Conservation (phyloP, 1,284 basidiomycete genomes). For the Tausonia pullulans region DNA sequence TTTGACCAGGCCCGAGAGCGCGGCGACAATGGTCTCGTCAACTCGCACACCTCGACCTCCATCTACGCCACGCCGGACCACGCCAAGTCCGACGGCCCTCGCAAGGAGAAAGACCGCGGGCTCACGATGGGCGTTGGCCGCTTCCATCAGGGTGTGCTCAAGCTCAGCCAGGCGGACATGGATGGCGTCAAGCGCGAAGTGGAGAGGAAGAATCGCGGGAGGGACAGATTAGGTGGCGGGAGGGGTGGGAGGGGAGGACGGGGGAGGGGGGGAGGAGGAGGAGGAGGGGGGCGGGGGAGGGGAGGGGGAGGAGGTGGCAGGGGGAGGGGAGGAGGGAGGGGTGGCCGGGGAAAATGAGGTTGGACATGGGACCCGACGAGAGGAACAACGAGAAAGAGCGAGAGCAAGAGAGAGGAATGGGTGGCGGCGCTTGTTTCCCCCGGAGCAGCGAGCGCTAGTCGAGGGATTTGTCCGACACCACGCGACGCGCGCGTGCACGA, state of each 20-base stretch:
- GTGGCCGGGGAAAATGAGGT: constrained; percentile 25
- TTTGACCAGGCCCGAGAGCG: constrained; percentile 4
- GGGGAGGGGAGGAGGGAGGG: constrained; percentile 26
- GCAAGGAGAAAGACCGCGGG: constrained; percentile 28
- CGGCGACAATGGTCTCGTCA: constrained; percentile 11
- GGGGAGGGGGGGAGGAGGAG: constrained; percentile 23
- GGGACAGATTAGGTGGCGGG: not conserved
- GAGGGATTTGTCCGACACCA: too few relatives aligned
- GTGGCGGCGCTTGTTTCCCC: too few relatives aligned
- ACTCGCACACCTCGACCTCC: not conserved
- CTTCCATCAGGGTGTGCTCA: constrained; percentile 32
- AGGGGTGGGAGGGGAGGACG: constrained; percentile 24
- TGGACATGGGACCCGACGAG: not conserved
- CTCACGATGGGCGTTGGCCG: constrained; percentile 33
- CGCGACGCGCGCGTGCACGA: too few relatives aligned
- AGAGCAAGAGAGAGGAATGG: too few relatives aligned
- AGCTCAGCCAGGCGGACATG: constrained; percentile 29
- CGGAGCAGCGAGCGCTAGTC: too few relatives aligned
- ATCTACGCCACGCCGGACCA: constrained; percentile 1
- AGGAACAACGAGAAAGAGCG: too few relatives aligned
- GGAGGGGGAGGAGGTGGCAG: constrained; percentile 25
- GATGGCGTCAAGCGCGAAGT: constrained; percentile 16
- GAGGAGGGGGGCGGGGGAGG: constrained; percentile 24
- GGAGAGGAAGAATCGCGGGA: constrained; percentile 10
- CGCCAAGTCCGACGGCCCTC: constrained; percentile 1